Base-by-base conservation (phyloP, 371 early-diverging fungal species). In the Conidiobolus coronatus region DNA sequence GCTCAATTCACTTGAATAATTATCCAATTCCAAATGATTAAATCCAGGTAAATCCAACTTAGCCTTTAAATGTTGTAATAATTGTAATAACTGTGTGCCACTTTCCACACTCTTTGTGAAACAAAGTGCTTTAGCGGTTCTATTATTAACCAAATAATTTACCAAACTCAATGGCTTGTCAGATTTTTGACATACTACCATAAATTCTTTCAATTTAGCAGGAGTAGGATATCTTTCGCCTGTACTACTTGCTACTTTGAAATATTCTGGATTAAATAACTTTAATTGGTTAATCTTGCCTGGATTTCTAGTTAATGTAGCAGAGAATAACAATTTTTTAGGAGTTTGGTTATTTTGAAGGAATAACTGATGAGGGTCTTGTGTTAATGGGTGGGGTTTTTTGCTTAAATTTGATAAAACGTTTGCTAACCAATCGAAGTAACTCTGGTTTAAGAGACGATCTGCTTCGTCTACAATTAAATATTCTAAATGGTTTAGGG, bases 381-480 rank as follows among this genome's bases (percentile, higher is more conserved):
- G n/a, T n/a, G n/a, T n/a, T n/a, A n/a, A n/a, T n/a, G n/a, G n/a
- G 8, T 38, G 20, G 2, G 19, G 19, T 19, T 46, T 39, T 22
- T 22, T 24, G 5, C n/a, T 14, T 19, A 34, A 11, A 14, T 20
- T 14, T 11, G 17, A 15, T 12, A 91, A 63, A 11, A 91, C 78
- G 40, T 77, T 69, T 35, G 73, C 67, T 45, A 98, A 66, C 90
- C 96, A 97, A 45, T 90, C 97, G 42, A 92, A 75, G 54, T 83
- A 89, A 39, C 77, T 73, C 56, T 86, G 85, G 52, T 80, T 80
- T 48, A 95, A 57, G 36, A 96, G 58, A 21, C 92, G 79, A 67
- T 99, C 99, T 1, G 97, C 98, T 60, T 97, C 98, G 65, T 99
- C 99, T 59, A 77, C 71, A 20, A 81, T 81, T 61, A 91, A 58